A percentile compares a stretch with the other conserved stretches of the same genome.
These are phyloP conservation scores for Candida morakotiae DNA, from an alignment of 805 yeast genomes.

Conservation along the genomic window DNA sequence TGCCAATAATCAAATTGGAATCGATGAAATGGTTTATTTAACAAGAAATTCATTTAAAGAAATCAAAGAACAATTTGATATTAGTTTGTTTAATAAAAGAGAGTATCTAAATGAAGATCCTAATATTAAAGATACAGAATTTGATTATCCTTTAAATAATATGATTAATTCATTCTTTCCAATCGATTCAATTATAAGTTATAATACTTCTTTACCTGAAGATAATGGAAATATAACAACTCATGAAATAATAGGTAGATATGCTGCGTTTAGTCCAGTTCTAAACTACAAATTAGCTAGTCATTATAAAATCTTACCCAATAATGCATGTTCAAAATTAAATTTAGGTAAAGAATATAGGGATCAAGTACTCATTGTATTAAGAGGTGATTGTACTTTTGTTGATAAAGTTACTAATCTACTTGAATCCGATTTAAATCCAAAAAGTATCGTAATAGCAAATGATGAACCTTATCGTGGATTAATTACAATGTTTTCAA, in stretches of 20 bases:
- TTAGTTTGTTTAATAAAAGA: background rate
- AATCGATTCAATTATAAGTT: constrained; percentile 30
- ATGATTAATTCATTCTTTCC: constrained; percentile 41
- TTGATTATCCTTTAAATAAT: constrained; percentile 30
- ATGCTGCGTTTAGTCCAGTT: constrained; percentile 40
- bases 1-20: constrained; percentile 10
- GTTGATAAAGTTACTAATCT: constrained; percentile 47
- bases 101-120: background rate
- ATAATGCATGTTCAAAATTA: constrained; percentile 24
- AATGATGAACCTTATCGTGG: constrained; percentile 46
- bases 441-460: constrained; percentile 52
- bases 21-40: constrained; percentile 22
- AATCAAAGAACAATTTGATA: constrained; percentile 14
- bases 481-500: constrained; percentile 52
- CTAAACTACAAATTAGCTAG: constrained; percentile 21
- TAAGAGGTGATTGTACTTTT: constrained; percentile 55
- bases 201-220: constrained; percentile 18
- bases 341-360: constrained; percentile 10
- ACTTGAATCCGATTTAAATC: constrained; percentile 31
- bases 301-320: constrained; percentile 22
- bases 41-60: constrained; percentile 23
- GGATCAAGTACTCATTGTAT: constrained; percentile 24
- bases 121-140: constrained; percentile 9
- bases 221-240: constrained; percentile 12
- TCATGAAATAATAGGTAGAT: constrained; percentile 26